phyloP scores from a whole-genome alignment of 2,329 filamentous ascomycete genomes.

The Fusarium torreyae region DNA sequence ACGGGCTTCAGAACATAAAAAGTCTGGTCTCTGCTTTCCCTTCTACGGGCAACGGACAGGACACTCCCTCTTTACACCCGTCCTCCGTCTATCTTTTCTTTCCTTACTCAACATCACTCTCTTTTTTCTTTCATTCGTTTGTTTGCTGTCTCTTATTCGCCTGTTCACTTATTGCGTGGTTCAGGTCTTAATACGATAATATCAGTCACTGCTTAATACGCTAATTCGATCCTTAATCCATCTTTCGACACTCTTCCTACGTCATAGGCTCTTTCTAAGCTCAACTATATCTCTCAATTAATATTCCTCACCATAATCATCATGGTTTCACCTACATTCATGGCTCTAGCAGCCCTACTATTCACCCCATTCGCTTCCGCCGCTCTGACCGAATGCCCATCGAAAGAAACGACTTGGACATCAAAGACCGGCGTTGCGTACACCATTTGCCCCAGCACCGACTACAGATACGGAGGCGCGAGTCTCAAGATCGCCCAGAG shows the following conservation, averaged over 20 bases:
- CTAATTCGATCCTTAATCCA: neutral
- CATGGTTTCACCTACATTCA: constrained; percentile 25
- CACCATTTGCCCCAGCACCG: constrained; percentile 34
- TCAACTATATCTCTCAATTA: neutral
- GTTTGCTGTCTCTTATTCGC: neutral
- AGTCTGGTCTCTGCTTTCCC: neutral
- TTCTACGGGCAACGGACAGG: neutral
- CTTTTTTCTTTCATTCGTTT: neutral
- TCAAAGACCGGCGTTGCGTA: constrained; percentile 18
- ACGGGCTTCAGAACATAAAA: neutral
- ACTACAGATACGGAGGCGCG: constrained; percentile 31
- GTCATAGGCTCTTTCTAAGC: neutral
- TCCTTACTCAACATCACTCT: neutral
- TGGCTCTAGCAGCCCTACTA: constrained; percentile 38
- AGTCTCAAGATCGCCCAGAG: constrained; percentile 21
- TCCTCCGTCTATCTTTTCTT: neutral
- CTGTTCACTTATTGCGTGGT: neutral
- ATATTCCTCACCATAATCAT: neutral
- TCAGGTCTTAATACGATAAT: no score
- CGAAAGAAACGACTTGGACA: constrained; percentile 29
- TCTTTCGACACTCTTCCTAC: neutral
- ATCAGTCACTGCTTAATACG: neutral
- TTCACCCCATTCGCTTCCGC: constrained; percentile 28
- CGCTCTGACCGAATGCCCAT: constrained; percentile 30
- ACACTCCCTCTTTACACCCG: neutral